These are phyloP conservation scores for Dryadomyces quercus-mongolicae DNA, from an alignment of 2,329 filamentous ascomycete species.

Conservation along the genomic window DNA sequence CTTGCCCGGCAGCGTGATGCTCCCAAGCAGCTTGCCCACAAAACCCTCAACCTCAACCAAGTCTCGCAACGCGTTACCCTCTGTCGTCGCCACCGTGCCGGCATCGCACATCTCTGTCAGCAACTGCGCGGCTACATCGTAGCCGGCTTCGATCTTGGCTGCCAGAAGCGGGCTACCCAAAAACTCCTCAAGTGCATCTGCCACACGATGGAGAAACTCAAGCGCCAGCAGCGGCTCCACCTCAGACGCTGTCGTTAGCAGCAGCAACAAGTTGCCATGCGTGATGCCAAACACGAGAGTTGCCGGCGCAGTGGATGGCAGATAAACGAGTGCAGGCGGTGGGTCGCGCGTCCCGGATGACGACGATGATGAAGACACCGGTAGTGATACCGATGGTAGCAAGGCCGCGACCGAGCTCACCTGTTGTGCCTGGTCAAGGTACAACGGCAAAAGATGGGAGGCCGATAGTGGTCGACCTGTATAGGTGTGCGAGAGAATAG, in stretches of 20 bases:
- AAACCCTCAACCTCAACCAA: conserved; percentile 84
- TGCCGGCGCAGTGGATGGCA: conserved; percentile 69
- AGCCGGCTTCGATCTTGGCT: conserved; percentile 75
- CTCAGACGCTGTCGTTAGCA: conserved; percentile 74
- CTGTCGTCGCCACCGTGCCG: conserved; percentile 75
- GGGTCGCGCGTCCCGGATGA: conserved; percentile 30
- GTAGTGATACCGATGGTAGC: neutral
- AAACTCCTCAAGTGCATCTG: conserved; percentile 91
- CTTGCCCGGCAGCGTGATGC: conserved; percentile 69
- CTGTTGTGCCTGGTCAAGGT: conserved; percentile 57
- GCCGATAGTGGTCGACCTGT: conserved; percentile 69
- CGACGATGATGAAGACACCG: neutral
- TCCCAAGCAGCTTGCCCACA: conserved; percentile 78
- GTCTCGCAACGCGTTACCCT: conserved; percentile 85
- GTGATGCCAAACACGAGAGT: conserved; percentile 75
- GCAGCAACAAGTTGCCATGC: conserved; percentile 80
- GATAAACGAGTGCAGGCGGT: conserved; percentile 75
- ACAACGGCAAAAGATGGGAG: conserved; percentile 67
- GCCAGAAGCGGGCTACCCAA: conserved; percentile 77
- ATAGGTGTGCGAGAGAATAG: conserved; percentile 83
- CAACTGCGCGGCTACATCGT: conserved; percentile 88
- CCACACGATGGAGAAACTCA: conserved; percentile 86
- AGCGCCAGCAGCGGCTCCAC: conserved; percentile 81
- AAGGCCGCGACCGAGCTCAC: neutral
- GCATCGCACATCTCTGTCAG: conserved; percentile 95